Evolutionary conservation across 306 rosid species (phyloP).

Genomic region (Inga oerstediana): DNA sequence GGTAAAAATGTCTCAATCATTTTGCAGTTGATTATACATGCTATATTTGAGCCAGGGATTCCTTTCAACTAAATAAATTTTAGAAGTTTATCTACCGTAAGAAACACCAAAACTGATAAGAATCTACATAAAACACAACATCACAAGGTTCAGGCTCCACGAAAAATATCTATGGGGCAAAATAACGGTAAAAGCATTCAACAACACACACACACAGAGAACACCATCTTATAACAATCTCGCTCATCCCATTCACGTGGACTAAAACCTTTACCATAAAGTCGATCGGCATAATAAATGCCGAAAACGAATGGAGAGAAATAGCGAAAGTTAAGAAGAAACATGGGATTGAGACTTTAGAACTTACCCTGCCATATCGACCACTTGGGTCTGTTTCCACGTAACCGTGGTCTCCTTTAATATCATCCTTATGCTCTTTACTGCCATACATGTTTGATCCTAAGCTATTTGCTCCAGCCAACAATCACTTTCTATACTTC

Average conservation of each 20-base stretch:
- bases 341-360: background rate
- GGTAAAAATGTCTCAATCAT: slow-evolving; percentile 13
- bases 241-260: background rate
- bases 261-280: background rate
- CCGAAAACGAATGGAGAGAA: background rate
- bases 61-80: slow-evolving; percentile 18
- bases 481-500: slow-evolving; percentile 28
- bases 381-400: slow-evolving; percentile 76
- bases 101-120: background rate
- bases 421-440: slow-evolving; percentile 38
- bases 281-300: slow-evolving; percentile 3
- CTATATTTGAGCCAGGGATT: background rate
- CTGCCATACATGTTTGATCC: slow-evolving; percentile 45
- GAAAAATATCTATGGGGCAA: background rate
- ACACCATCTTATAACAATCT: background rate
- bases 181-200: slow-evolving; percentile 1
- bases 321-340: background rate
- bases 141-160: slow-evolving; percentile 9
- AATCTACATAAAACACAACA: background rate
- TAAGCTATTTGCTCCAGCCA: slow-evolving; percentile 13
- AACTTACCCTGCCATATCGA: slow-evolving; percentile 81
- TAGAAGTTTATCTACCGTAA: background rate
- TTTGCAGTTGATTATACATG: slow-evolving; percentile 9
- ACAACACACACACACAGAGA: background rate
- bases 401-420: slow-evolving; percentile 44